phyloP scores from a whole-genome alignment of 139 green algal species.

The Closterium sp. region DNA sequence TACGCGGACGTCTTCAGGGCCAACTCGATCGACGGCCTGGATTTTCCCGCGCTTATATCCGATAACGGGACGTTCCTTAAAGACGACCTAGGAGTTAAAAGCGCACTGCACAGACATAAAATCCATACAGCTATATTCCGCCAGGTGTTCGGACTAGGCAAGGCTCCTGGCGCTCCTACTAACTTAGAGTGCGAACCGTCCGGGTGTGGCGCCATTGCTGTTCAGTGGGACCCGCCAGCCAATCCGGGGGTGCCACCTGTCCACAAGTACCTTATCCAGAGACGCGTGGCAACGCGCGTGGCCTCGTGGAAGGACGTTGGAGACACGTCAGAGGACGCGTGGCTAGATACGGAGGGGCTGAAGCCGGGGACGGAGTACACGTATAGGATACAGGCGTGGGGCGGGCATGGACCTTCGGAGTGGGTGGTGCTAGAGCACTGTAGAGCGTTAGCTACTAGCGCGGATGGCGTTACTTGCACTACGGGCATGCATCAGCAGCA shows the following conservation, averaged over 20 bases:
- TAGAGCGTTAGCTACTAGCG: background rate
- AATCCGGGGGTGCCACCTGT: constrained; percentile 26
- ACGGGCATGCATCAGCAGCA: background rate
- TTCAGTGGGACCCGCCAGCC: constrained; percentile 39
- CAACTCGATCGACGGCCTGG: constrained; percentile 43
- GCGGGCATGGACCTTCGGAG: constrained; percentile 31
- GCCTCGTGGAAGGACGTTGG: constrained; percentile 20
- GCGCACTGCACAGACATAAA: constrained; percentile 28
- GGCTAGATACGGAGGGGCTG: constrained; percentile 20
- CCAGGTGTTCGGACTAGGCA: constrained; percentile 46
- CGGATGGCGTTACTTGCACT: background rate
- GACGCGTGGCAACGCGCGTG: constrained; percentile 6
- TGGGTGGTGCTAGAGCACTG: constrained; percentile 21
- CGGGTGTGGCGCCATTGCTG: background rate
- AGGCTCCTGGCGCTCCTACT: constrained; percentile 9
- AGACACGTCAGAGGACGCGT: constrained; percentile 26
- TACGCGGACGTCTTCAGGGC: constrained; percentile 39
- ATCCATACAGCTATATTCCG: constrained; percentile 26
- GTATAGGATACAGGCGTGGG: constrained; percentile 46
- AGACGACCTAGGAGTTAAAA: constrained; percentile 43
- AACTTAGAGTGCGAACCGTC: background rate
- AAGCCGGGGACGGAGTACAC: constrained; percentile 16
- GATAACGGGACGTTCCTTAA: constrained; percentile 21
- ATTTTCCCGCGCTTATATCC: constrained; percentile 37
- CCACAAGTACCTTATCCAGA: constrained; percentile 49